Evolutionary conservation across 805 yeast genomes (phyloP).

Genomic region (Sungouiozyma intestinalis): DNA sequence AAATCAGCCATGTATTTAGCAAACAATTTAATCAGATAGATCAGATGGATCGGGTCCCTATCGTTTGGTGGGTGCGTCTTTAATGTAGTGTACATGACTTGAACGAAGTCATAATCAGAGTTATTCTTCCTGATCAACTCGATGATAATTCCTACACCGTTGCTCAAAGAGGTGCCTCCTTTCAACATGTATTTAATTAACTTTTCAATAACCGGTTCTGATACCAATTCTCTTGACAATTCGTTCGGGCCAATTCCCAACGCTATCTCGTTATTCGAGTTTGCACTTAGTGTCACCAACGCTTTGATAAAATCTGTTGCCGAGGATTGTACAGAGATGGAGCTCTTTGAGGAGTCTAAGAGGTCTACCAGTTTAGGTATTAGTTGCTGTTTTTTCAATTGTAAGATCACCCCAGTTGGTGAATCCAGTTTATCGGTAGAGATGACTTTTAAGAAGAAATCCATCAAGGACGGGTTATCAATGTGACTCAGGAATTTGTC

Average conservation of each 20-base stretch:
- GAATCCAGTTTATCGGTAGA: conserved; percentile 87
- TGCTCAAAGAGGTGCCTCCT: conserved; percentile 80
- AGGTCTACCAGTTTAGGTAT: conserved; percentile 64
- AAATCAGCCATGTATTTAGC: conserved; percentile 64
- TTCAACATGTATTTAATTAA: conserved; percentile 67
- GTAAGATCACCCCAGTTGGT: conserved; percentile 77
- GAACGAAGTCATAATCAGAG: conserved; percentile 85
- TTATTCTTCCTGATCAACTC: conserved; percentile 91
- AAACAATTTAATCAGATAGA: conserved; percentile 69
- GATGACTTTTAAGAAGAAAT: conserved; percentile 75
- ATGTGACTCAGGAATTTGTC: conserved; percentile 74
- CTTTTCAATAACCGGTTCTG: conserved; percentile 52
- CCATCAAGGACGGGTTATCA: conserved; percentile 91
- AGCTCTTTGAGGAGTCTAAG: conserved; percentile 43
- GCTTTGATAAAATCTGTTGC: conserved; percentile 94
- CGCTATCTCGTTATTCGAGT: conserved; percentile 75
- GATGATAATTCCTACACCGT: conserved; percentile 88
- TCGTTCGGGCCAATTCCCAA: conserved; percentile 95
- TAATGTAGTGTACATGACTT: conserved; percentile 68
- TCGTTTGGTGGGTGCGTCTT: conserved; percentile 88
- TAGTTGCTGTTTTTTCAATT: conserved; percentile 60
- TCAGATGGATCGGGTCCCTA: conserved; percentile 85
- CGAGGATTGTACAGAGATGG: conserved; percentile 74
- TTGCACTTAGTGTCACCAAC: conserved; percentile 84
- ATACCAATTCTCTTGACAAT: conserved; percentile 79